Evolutionary conservation across 2,329 filamentous ascomycete species (phyloP), one percentile per base, ranked within the genome.

Genomic region (Bipolaris zeicola): DNA sequence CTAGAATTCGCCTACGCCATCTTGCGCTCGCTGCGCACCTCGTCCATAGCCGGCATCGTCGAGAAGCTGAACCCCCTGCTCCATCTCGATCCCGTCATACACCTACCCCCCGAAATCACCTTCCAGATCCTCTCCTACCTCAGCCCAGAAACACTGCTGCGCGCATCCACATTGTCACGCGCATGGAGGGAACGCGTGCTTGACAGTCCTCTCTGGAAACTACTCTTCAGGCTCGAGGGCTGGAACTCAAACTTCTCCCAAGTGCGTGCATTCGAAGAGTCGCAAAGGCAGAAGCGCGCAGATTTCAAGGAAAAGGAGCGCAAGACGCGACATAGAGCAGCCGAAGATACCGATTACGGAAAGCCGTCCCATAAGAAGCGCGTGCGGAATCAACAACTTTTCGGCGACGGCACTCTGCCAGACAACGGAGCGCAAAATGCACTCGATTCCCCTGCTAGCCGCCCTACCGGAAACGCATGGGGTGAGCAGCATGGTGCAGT

Each of bases 81-180:
- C 2, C 93, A 97, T 76, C 94, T 97, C 78, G 91, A 99, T 77
- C 96, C 96, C 52, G 87, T 96, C 39, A 81, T 86, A 62, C 87
- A 91, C 68, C 85, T 99, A 0, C 95, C 95, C 0, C 87, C 91
- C 24, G 95, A 99, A 75, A 90, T 99, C 67, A 96, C 92, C 58
- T 87, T 95, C 42, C 89, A 96, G 69, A 89, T 98, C 42, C 88
- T 99, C 41, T 88, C 89, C 14, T 95, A 92, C 70, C 87, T 99
- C 47, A 90, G 93, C 52, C 89, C 92, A 0, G 75, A 87, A 26
- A 95, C 92, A 0, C 82, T 99, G 37, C 82, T 98, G 54, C 87
- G 85, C 47, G 90, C 93, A 2, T 91, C 92, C 0, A 84, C 86
- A 42, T 87, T 92, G 14, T 97, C 92, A 34, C 87, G 88, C 44